A percentile compares a stretch with the other conserved stretches of the same genome.
These are phyloP conservation scores for Ustilago loliicola DNA, from an alignment of 1,284 basidiomycete species.

Conservation along the genomic window DNA sequence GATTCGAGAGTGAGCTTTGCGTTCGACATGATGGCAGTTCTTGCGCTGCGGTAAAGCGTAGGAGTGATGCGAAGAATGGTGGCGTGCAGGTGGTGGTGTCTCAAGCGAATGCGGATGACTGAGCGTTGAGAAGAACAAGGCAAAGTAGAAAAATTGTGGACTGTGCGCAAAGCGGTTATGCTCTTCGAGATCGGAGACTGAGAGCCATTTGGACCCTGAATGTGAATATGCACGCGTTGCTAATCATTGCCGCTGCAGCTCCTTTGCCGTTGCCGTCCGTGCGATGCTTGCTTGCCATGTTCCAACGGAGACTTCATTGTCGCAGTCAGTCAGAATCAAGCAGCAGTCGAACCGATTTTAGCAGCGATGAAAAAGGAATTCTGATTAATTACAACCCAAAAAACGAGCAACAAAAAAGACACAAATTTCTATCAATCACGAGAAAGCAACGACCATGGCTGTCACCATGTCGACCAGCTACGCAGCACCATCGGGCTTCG, in stretches of 20 bases:
- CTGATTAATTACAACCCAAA: not conserved
- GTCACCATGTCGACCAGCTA: slow-evolving; percentile 2
- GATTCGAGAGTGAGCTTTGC: slow-evolving; percentile 42
- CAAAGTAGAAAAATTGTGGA: not conserved
- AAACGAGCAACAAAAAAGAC: not conserved
- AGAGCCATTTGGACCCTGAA: slow-evolving; percentile 26
- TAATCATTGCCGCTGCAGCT: slow-evolving; percentile 8
- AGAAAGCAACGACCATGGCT: too few species aligned
- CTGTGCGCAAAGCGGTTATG: not conserved
- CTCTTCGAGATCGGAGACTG: not conserved
- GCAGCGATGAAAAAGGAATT: not conserved
- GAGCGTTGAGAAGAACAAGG: not conserved
- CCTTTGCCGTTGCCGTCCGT: not conserved
- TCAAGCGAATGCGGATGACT: not conserved
- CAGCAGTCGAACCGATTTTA: too few species aligned
- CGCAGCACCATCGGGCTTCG: too few species aligned
- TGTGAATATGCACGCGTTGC: slow-evolving; percentile 12
- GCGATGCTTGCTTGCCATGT: not conserved
- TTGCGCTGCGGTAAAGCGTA: not conserved
- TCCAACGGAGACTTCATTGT: not conserved
- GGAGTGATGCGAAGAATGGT: slow-evolving; percentile 17
- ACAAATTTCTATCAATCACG: too few species aligned
- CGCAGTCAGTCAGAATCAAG: too few species aligned
- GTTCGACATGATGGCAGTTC: slow-evolving; percentile 4
- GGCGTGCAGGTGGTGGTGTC: not conserved